Percentiles rank a stretch among this genome's conserved stretches.
These are phyloP conservation scores for Lindgomyces ingoldianus DNA, from an alignment of 495 filamentous ascomycete species.

Conservation along the genomic window DNA sequence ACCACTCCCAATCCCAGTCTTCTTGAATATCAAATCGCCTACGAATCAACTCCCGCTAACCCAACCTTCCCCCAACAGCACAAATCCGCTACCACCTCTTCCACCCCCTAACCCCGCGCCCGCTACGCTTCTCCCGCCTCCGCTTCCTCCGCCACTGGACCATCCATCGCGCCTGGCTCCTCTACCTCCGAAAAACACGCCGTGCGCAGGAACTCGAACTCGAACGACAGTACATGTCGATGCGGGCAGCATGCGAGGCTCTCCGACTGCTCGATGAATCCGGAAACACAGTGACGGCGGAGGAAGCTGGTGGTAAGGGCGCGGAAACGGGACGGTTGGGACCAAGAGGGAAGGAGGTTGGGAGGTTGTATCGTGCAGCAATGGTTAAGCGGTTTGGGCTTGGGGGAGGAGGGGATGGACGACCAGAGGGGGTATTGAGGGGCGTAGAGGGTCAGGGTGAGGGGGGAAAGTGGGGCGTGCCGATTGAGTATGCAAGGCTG, in stretches of 20 bases:
- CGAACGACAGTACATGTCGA: constrained; percentile 74
- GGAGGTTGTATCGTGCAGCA: constrained; percentile 77
- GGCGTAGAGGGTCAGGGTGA: background rate
- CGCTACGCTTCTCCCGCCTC: constrained; percentile 82
- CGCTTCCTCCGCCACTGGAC: constrained; percentile 96
- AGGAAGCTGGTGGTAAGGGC: constrained; percentile 35
- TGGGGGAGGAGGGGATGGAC: constrained; percentile 37
- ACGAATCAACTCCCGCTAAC: constrained; percentile 3
- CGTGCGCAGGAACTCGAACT: constrained; percentile 61
- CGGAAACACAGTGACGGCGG: constrained; percentile 17
- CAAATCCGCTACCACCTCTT: constrained; percentile 66
- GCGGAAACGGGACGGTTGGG: constrained; percentile 47
- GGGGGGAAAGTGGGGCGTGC: constrained; percentile 66
- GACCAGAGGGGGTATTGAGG: background rate
- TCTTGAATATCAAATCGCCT: background rate
- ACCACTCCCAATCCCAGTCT: constrained; percentile 4
- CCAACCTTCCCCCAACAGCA: constrained; percentile 43
- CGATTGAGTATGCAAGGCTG: constrained; percentile 82
- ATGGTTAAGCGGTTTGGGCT: constrained; percentile 68
- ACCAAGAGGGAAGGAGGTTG: constrained; percentile 60
- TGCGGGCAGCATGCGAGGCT: constrained; percentile 78
- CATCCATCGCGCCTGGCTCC: constrained; percentile 91
- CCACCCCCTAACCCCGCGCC: constrained; percentile 69
- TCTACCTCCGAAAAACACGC: constrained; percentile 67
- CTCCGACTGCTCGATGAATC: constrained; percentile 55